Conservation (phyloP, 192 early-diverging fungal species). For the Podila minutissima region DNA sequence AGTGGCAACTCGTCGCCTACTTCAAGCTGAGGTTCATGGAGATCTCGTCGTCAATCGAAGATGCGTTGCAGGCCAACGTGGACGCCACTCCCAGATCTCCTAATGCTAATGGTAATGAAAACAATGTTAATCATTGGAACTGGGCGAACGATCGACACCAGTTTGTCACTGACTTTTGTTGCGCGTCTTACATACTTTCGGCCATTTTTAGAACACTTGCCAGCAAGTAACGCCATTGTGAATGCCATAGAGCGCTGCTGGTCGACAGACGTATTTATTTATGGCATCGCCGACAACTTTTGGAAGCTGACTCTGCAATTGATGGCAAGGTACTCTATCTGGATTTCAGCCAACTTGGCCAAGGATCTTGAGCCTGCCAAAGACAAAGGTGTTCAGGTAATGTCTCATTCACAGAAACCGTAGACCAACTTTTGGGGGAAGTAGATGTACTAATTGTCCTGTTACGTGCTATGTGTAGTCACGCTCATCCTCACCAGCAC, state of each 20-base stretch:
- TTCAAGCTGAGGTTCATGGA: conserved; percentile 68
- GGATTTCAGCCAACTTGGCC: conserved; percentile 22
- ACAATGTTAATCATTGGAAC: neutral
- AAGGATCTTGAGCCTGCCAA: conserved; percentile 17
- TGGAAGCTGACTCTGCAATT: conserved; percentile 73
- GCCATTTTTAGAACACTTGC: conserved; percentile 31
- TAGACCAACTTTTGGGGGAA: neutral
- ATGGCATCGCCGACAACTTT: conserved; percentile 62
- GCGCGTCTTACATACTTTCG: neutral
- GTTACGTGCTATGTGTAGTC: conserved; percentile 5
- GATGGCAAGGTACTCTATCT: conserved; percentile 32
- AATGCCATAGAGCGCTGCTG: conserved; percentile 66
- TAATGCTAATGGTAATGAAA: conserved; percentile 9
- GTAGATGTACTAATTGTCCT: neutral
- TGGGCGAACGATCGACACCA: conserved; percentile 3
- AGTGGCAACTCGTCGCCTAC: conserved; percentile 70
- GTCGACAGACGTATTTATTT: conserved; percentile 67
- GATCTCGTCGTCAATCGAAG: conserved; percentile 56
- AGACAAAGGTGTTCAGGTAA: conserved; percentile 20
- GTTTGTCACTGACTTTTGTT: neutral
- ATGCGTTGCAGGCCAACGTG: conserved; percentile 28
- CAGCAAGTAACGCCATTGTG: conserved; percentile 58
- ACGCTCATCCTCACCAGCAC: conserved; percentile 26
- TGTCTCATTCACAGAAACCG: too few relatives aligned
- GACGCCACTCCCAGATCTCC: conserved; percentile 5